Evolutionary conservation across 163 green algal genomes (phyloP), one percentile per base, ranked within the genome.

Genomic region (Chloromonas sp.): DNA sequence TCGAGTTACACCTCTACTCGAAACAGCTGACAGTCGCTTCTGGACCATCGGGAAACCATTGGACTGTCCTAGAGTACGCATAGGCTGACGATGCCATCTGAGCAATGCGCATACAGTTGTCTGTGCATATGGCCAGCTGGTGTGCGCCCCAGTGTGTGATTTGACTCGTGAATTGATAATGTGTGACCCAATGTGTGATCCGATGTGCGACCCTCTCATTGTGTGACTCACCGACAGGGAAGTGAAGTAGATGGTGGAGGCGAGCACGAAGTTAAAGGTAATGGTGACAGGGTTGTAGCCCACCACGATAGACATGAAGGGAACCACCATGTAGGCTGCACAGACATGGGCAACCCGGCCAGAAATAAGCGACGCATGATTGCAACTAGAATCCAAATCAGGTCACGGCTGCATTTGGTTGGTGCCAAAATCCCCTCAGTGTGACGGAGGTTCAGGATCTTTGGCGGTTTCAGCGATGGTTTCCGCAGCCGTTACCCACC

Each of bases 301-400:
- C 82, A 92, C 88, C 36, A 87, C 88, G 85, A 92, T 88, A 58
- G 76, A 86, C 83, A 87, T 89, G 78, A 92, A 89, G 2, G 88
- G 88, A 2, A 61, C 79, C 70, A 92, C 83, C n/a, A 89, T 84
- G 58, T 88, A 85, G 81, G 71, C 79, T 82, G 79, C 79, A 36
- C 5, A 11, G 36, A 36, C 36, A 36, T 36, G 36, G 36, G 36
- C 36, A 36, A 36, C 36, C 36, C 36, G 36, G 36, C 36, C 36
- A 76, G 66, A 76, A 11, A 11, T 11, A 76, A 11, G 66, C 66
- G 8, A 76, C 66, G 11, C 66, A 76, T 76, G 8, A 76, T 11
- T 36, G 36, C 36, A 36, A 76, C 66, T n/a, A n/a, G 5, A 76
- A n/a, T 76, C 5, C 5, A 76, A 76, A 76, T n/a, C 66, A 76